Conservation (phyloP, 2,329 filamentous ascomycete species). For the Ophiostoma sp. region DNA sequence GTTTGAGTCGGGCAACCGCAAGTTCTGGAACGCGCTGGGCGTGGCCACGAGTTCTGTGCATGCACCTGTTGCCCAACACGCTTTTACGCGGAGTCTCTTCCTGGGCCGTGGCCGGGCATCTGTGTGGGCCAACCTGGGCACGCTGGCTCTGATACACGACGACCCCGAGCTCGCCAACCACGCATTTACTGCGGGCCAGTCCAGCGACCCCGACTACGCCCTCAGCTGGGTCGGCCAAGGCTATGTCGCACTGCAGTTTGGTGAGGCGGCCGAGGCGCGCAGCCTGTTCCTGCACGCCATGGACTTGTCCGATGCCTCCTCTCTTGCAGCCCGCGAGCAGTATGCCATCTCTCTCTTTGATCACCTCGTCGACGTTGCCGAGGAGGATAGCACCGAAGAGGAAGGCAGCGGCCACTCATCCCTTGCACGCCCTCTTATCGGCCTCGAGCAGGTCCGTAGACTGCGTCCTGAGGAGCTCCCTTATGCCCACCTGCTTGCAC, state of each 20-base stretch:
- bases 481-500: constrained; percentile 69
- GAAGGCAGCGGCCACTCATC: constrained; percentile 53
- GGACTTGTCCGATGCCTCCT: constrained; percentile 78
- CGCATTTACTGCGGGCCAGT: constrained; percentile 85
- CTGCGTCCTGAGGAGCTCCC: constrained; percentile 66
- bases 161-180: constrained; percentile 83
- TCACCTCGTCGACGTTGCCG: constrained; percentile 55
- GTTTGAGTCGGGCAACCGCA: constrained; percentile 84
- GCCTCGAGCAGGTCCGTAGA: constrained; percentile 70
- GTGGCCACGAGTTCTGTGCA: constrained; percentile 84
- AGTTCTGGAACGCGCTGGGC: constrained; percentile 96
- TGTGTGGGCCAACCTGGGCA: constrained; percentile 86
- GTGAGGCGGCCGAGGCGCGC: constrained; percentile 70
- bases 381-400: constrained; percentile 47
- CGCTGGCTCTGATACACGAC: constrained; percentile 76
- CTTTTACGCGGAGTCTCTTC: constrained; percentile 87
- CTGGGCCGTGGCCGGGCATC: constrained; percentile 81
- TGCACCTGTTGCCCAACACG: constrained; percentile 83
- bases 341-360: constrained; percentile 82
- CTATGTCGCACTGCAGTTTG: constrained; percentile 70
- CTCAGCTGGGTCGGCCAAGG: constrained; percentile 94
- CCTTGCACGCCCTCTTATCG: constrained; percentile 75
- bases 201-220: constrained; percentile 87
- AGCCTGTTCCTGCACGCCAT: constrained; percentile 89
- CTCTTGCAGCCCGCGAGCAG: constrained; percentile 66